These are phyloP conservation scores for Dianthus caryophyllus DNA, from an alignment of 148 eudicot genomes.

Conservation along the genomic window DNA sequence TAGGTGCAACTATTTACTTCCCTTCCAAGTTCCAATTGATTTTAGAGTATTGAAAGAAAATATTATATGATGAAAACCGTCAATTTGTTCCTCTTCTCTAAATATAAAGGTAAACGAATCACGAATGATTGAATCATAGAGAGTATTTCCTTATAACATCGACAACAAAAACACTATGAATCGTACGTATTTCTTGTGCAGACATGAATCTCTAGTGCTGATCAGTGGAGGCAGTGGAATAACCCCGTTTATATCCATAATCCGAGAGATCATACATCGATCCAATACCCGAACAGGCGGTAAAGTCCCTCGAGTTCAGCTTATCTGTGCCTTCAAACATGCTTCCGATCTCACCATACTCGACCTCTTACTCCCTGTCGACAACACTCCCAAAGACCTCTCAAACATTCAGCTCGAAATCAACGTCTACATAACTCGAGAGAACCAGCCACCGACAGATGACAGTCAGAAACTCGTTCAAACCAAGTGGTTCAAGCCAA, in stretches of 20 bases:
- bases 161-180: no score
- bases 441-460: slow-evolving; percentile 23
- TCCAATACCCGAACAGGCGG: slow-evolving; percentile 22
- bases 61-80: no score
- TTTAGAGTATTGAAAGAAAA: no score
- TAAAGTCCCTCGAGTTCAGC: slow-evolving; percentile 17
- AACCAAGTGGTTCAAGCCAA: slow-evolving; percentile 43
- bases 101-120: no score
- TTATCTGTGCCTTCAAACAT: slow-evolving; percentile 44
- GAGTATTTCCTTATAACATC: no score
- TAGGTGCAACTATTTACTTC: neutral
- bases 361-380: slow-evolving; percentile 41
- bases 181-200: slow-evolving; percentile 19
- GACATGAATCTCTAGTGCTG: slow-evolving; percentile 40
- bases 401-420: slow-evolving; percentile 32
- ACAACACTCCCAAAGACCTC: slow-evolving; percentile 21
- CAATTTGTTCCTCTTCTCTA: no score
- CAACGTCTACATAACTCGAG: slow-evolving; percentile 43
- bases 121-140: no score
- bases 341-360: slow-evolving; percentile 38
- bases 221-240: slow-evolving; percentile 54
- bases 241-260: slow-evolving; percentile 45
- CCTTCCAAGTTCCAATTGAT: no score
- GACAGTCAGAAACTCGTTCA: slow-evolving; percentile 27
- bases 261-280: slow-evolving; percentile 41